Base-by-base conservation (phyloP, 305 asterid genomes). In the Rubia peregrina region DNA sequence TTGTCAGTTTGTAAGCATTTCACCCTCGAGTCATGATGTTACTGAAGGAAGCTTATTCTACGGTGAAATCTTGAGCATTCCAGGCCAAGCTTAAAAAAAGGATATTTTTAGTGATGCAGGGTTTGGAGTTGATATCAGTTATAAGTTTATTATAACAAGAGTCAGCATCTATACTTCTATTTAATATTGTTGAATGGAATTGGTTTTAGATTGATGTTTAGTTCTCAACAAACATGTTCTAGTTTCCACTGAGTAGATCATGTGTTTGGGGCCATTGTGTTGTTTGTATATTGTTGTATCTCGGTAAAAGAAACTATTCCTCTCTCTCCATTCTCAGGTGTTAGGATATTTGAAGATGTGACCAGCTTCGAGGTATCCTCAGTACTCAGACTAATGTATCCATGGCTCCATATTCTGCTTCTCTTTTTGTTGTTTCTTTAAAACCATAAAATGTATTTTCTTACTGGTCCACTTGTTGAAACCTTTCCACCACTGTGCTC, bases 271-370 rank as follows among this genome's bases (percentile, higher is more conserved):
- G 22, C 22, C 56, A 56, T 59, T 66, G 17, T 73, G 16, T 38
- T 53, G 48, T 61, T 12, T 60, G 17, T 53, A 19, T 51, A 7
- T 36, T 7, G 1, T 16, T 9, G 44, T 51, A 5, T 38, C 10
- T 24, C 40, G 21, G 22, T 48, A 69, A 61, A 36, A 22, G 12
- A 55, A 49, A 16, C 80, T 73, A 56, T 65, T 73, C 65, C 61
- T 71, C 65, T 65, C 61, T 67, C 61, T 79, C 77, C 36, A 42
- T 84, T 81, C 40, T 76, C 88, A 95, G 99, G 98, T 80, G 97
- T 90, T 79, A 88, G 99, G 79, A 84, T 95, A 80, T 86, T 95
- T 83, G 99, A 92, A 89, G 99, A 92, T 76, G 82, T 83, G 59
- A 85, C 89, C 64, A 83, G 87, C 84, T 77, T 87, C 62, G 83